These are phyloP conservation scores for Neofusicoccum parvum DNA, from an alignment of 2,329 filamentous ascomycete genomes.

Conservation along the genomic window DNA sequence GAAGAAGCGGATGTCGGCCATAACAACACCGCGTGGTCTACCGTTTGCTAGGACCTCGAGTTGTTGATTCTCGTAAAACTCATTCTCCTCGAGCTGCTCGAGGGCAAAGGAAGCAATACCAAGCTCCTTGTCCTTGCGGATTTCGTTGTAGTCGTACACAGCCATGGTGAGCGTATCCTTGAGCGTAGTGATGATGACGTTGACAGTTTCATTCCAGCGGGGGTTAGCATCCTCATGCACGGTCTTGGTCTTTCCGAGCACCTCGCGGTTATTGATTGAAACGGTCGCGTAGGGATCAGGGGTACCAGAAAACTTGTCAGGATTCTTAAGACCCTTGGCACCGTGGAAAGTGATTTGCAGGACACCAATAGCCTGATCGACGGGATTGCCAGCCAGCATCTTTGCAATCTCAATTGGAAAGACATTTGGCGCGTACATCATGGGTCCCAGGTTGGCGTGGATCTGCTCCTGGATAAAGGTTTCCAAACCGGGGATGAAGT, in stretches of 20 bases:
- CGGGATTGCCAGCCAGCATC: conserved; percentile 90
- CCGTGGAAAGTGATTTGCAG: conserved; percentile 89
- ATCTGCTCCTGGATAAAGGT: conserved; percentile 95
- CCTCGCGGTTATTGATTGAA: conserved; percentile 78
- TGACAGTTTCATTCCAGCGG: conserved; percentile 95
- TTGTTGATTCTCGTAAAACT: conserved; percentile 79
- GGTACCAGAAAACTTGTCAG: conserved; percentile 88
- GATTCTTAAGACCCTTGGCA: conserved; percentile 89
- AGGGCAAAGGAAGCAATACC: conserved; percentile 83
- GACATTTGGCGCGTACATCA: conserved; percentile 98
- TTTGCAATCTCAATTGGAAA: conserved; percentile 99
- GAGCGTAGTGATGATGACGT: conserved; percentile 90
- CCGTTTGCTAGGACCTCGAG: conserved; percentile 84
- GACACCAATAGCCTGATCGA: conserved; percentile 95
- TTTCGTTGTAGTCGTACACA: conserved; percentile 91
- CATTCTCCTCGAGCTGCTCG: conserved; percentile 75
- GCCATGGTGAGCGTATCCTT: conserved; percentile 84
- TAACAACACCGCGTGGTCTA: conserved; percentile 77
- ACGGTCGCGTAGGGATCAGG: conserved; percentile 87
- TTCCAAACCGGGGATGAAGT: conserved; percentile 95
- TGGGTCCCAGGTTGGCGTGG: conserved; percentile 87
- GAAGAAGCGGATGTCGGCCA: conserved; percentile 90
- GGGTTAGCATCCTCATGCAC: conserved; percentile 83
- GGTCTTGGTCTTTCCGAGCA: conserved; percentile 86
- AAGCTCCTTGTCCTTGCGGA: conserved; percentile 94